A percentile compares a stretch with the other conserved stretches of the same genome.
Evolutionary conservation across 345 rosid genomes (phyloP).

Genomic region (Eucalyptus pumila): DNA sequence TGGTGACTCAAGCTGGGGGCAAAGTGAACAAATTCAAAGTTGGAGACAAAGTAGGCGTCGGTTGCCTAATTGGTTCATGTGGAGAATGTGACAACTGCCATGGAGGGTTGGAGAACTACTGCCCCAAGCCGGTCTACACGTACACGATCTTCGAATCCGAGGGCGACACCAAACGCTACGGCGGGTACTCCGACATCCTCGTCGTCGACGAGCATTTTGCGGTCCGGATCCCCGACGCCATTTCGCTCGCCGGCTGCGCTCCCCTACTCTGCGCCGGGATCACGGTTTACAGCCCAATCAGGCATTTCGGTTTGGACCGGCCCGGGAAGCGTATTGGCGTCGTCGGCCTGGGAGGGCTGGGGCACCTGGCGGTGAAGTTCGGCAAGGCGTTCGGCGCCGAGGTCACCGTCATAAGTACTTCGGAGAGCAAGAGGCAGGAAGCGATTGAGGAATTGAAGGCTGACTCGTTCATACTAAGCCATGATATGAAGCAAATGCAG

Average conservation of each 20-base stretch:
- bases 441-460: not conserved
- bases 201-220: not conserved
- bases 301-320: not conserved
- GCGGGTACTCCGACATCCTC: conserved; percentile 3
- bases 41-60: conserved; percentile 1
- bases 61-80: not conserved
- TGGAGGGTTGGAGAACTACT: not conserved
- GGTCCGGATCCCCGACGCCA: not conserved
- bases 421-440: not conserved
- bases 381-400: conserved; percentile 4
- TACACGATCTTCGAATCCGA: not conserved
- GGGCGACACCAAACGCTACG: not conserved
- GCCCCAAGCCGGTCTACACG: not conserved
- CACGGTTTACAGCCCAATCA: not conserved
- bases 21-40: conserved; percentile 2
- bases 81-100: conserved; percentile 1
- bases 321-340: not conserved
- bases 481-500: not conserved
- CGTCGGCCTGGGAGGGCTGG: conserved; percentile 1
- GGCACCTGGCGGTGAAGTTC: conserved; percentile 6
- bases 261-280: conserved; percentile 5
- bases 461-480: not conserved
- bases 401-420: not conserved
- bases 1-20: conserved; percentile 3
- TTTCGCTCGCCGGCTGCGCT: not conserved